These are phyloP conservation scores for Pseudogymnoascus sp. DNA, from an alignment of 2,329 filamentous ascomycete species.

Conservation along the genomic window DNA sequence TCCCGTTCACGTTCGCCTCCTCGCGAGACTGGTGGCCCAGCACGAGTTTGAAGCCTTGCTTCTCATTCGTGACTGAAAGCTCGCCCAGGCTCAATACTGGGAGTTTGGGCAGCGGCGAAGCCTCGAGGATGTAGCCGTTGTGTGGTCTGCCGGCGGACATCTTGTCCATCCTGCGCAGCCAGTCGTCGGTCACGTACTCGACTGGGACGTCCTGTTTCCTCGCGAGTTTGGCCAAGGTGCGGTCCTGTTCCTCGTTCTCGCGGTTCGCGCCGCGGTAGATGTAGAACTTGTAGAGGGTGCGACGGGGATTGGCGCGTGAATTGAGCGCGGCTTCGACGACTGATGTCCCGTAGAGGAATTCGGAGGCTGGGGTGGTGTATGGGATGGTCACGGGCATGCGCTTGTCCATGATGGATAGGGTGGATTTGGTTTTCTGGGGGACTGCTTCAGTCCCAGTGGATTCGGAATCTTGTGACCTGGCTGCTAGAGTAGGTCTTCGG, in stretches of 20 bases:
- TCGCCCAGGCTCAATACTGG: conserved; percentile 53
- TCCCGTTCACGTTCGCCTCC: conserved; percentile 67
- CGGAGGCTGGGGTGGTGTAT: conserved; percentile 78
- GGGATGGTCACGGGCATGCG: conserved; percentile 40
- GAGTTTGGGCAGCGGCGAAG: conserved; percentile 69
- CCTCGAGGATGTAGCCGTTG: conserved; percentile 83
- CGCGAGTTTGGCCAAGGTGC: conserved; percentile 40
- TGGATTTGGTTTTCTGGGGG: background rate
- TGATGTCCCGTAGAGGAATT: conserved; percentile 82
- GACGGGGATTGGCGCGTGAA: conserved; percentile 42
- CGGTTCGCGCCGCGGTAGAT: conserved; percentile 56
- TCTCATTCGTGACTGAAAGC: conserved; percentile 20
- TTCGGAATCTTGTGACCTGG: background rate
- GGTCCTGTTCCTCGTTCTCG: conserved; percentile 40
- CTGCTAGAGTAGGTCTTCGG: background rate
- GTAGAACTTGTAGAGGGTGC: conserved; percentile 80
- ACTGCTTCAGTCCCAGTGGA: background rate
- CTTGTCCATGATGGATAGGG: conserved; percentile 15
- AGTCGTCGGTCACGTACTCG: conserved; percentile 50
- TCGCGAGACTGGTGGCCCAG: conserved; percentile 66
- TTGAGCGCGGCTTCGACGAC: conserved; percentile 74
- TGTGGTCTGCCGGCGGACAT: conserved; percentile 78
- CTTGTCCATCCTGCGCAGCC: conserved; percentile 68
- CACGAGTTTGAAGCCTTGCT: conserved; percentile 49
- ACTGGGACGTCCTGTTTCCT: conserved; percentile 45